Evolutionary conservation across 768 basidiomycete genomes (phyloP).

Genomic region (Russula sp.): DNA sequence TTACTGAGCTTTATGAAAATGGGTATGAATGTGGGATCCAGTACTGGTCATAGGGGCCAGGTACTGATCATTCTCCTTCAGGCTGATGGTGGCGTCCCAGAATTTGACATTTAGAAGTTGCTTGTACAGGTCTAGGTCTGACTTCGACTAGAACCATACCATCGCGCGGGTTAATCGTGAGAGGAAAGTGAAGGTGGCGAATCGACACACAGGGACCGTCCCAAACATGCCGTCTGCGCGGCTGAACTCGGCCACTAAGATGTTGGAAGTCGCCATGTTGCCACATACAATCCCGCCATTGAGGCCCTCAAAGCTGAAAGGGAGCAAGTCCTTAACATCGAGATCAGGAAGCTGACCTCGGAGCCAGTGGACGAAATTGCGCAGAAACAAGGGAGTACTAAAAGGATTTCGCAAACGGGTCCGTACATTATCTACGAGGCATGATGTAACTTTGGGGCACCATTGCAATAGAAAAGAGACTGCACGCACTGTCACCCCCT

Average conservation of each 20-base stretch:
- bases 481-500: slow-evolving; percentile 24
- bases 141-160: slow-evolving; percentile 52
- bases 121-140: slow-evolving; percentile 77
- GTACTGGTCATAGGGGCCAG: slow-evolving; percentile 55
- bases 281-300: slow-evolving; percentile 82
- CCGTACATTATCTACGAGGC: neutral
- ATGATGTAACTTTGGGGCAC: neutral
- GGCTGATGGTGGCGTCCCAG: slow-evolving; percentile 51
- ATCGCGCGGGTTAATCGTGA: neutral
- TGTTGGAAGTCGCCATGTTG: slow-evolving; percentile 74
- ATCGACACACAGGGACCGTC: slow-evolving; percentile 54
- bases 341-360: slow-evolving; percentile 58
- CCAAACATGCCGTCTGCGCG: slow-evolving; percentile 75
- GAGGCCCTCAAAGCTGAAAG: slow-evolving; percentile 68
- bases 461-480: neutral
- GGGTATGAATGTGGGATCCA: slow-evolving; percentile 55
- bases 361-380: slow-evolving; percentile 42
- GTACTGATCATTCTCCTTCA: slow-evolving; percentile 72
- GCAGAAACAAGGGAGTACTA: slow-evolving; percentile 30
- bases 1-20: slow-evolving; percentile 40
- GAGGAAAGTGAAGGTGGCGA: neutral
- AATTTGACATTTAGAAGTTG: slow-evolving; percentile 69
- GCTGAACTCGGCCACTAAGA: slow-evolving; percentile 77
- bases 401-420: neutral
- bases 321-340: slow-evolving; percentile 79